phyloP scores from a whole-genome alignment of 345 rosid genomes.

The Psidium friedrichsthalianum region DNA sequence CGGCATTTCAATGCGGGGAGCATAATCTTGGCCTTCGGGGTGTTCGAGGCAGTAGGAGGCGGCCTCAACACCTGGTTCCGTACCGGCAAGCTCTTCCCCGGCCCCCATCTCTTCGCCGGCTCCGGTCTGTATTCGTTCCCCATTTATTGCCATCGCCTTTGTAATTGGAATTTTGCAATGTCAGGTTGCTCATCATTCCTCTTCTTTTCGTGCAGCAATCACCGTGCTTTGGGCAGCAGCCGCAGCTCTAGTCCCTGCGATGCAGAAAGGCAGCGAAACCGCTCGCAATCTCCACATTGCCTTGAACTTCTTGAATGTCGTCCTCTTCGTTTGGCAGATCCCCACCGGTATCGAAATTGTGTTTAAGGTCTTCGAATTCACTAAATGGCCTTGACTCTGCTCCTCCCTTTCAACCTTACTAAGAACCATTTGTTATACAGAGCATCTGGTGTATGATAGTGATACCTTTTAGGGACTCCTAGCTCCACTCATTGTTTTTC shows the following conservation, averaged over 20 bases:
- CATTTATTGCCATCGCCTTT: neutral
- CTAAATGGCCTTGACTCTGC: conserved; percentile 61
- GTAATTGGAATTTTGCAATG: neutral
- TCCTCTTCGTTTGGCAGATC: conserved; percentile 68
- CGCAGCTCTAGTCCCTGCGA: conserved; percentile 75
- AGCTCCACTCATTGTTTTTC: neutral
- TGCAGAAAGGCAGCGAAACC: conserved; percentile 81
- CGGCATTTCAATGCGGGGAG: conserved; percentile 83
- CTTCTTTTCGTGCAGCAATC: conserved; percentile 28
- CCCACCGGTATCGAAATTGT: conserved; percentile 86
- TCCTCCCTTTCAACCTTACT: neutral
- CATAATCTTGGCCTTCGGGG: conserved; percentile 75
- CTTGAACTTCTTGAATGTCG: conserved; percentile 54
- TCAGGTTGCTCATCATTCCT: neutral
- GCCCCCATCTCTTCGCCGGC: conserved; percentile 95
- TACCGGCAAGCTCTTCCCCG: conserved; percentile 89
- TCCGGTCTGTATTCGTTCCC: conserved; percentile 33
- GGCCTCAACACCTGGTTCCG: conserved; percentile 81
- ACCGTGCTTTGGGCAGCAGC: conserved; percentile 82
- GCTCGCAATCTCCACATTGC: conserved; percentile 85
- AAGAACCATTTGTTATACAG: neutral
- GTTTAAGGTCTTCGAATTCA: conserved; percentile 69
- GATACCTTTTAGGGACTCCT: neutral
- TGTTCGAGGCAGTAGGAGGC: conserved; percentile 62
- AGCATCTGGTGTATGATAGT: neutral